phyloP scores from a whole-genome alignment of 768 basidiomycete genomes.

The Clavulina sp. region DNA sequence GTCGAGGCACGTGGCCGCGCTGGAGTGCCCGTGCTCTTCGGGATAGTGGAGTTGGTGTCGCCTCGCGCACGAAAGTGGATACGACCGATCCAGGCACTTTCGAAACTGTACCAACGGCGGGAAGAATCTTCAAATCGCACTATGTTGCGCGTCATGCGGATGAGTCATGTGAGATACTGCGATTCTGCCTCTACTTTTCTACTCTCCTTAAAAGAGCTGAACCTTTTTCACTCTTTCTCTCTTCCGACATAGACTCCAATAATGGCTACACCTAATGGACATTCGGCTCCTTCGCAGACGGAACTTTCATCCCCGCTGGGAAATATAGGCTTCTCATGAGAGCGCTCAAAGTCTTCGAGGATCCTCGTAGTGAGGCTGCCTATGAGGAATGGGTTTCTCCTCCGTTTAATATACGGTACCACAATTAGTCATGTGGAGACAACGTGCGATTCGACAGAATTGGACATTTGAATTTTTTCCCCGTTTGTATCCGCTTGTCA shows the following conservation, averaged over 20 bases:
- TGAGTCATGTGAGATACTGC: neutral
- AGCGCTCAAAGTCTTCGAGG: neutral
- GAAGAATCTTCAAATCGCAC: too few species aligned
- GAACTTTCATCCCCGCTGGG: neutral
- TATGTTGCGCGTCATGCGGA: neutral
- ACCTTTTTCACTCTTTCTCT: neutral
- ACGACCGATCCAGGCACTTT: too few species aligned
- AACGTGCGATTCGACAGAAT: too few species aligned
- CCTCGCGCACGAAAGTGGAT: too few species aligned
- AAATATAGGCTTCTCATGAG: neutral
- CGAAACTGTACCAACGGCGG: too few species aligned
- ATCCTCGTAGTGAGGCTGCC: neutral
- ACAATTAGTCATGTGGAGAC: too few species aligned
- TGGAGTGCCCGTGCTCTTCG: too few species aligned
- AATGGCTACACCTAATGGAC: neutral
- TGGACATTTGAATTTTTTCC: too few species aligned
- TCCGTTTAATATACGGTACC: neutral
- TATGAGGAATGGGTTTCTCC: neutral
- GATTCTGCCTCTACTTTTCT: too few species aligned
- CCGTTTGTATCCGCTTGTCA: too few species aligned
- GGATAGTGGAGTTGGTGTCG: too few species aligned
- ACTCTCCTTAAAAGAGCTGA: too few species aligned
- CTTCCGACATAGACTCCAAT: neutral
- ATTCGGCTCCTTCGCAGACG: neutral
- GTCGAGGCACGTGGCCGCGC: neutral